Conservation (phyloP, 768 basidiomycete species). For the Peribolospora kevripleyi region DNA sequence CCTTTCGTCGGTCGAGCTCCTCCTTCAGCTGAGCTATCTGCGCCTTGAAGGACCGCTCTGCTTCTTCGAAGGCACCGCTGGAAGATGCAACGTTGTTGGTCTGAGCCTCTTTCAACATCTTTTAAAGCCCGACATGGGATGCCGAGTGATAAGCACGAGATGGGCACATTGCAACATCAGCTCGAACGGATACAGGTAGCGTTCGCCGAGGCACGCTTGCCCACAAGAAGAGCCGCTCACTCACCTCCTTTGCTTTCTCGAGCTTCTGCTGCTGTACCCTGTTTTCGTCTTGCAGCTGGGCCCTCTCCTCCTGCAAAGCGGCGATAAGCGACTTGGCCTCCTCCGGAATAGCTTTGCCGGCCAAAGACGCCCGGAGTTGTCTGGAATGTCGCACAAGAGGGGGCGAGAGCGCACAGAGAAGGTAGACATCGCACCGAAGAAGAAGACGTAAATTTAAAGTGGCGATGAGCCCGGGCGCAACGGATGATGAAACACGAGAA, state of each 20-base stretch:
- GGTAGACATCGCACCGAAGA: background rate
- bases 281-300: constrained; percentile 34
- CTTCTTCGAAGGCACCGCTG: constrained; percentile 41
- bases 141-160: background rate
- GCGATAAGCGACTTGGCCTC: constrained; percentile 54
- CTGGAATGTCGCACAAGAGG: constrained; percentile 20
- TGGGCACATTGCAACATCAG: background rate
- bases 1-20: constrained; percentile 29
- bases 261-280: constrained; percentile 55
- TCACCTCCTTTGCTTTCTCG: constrained; percentile 47
- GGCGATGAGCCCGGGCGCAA: background rate
- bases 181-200: background rate
- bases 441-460: background rate
- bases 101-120: constrained; percentile 25
- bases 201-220: constrained; percentile 27
- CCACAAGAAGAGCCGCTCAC: constrained; percentile 21
- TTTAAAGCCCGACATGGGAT: background rate
- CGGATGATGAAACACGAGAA: background rate
- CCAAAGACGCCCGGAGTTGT: constrained; percentile 48
- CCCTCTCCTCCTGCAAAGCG: constrained; percentile 51
- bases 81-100: constrained; percentile 18
- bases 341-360: constrained; percentile 56
- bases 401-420: background rate
- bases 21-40: constrained; percentile 43
- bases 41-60: constrained; percentile 37